Conservation (phyloP, 2,329 filamentous ascomycete species). For the Fusarium equiseti region DNA sequence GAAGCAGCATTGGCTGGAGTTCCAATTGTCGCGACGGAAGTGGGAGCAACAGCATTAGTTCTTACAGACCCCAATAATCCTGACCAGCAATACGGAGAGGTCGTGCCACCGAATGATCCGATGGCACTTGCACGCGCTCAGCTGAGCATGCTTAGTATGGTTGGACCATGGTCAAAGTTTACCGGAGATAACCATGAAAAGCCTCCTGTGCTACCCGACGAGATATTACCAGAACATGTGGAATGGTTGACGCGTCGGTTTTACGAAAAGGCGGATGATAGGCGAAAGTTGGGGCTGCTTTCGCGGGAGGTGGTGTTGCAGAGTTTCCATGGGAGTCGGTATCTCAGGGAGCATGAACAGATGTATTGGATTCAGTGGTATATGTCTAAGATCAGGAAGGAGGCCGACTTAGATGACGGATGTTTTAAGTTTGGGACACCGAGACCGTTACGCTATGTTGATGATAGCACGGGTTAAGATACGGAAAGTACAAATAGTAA, state of each 20-base stretch:
- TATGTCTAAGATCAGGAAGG: constrained; percentile 7
- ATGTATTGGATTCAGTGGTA: constrained; percentile 43
- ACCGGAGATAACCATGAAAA: constrained; percentile 14
- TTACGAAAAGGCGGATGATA: constrained; percentile 24
- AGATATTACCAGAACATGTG: constrained; percentile 28
- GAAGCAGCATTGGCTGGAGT: constrained; percentile 37
- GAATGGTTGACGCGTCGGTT: constrained; percentile 32
- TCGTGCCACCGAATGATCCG: constrained; percentile 37
- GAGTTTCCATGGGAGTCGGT: constrained; percentile 38
- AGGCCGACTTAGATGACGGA: background rate
- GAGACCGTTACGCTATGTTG: background rate
- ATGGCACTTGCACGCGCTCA: constrained; percentile 36
- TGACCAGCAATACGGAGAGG: constrained; percentile 36
- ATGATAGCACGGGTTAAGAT: background rate
- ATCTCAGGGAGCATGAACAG: constrained; percentile 37
- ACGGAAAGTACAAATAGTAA: no score
- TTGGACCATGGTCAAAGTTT: constrained; percentile 37
- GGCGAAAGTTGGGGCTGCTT: constrained; percentile 29
- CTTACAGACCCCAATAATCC: constrained; percentile 35
- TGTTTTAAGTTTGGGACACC: background rate
- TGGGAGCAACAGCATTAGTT: constrained; percentile 36
- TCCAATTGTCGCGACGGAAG: constrained; percentile 38
- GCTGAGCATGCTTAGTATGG: constrained; percentile 35
- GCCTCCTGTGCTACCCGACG: constrained; percentile 18
- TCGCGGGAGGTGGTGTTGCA: constrained; percentile 33